Conservation (phyloP, 768 basidiomycete genomes). For the Antrodiella citrinella region DNA sequence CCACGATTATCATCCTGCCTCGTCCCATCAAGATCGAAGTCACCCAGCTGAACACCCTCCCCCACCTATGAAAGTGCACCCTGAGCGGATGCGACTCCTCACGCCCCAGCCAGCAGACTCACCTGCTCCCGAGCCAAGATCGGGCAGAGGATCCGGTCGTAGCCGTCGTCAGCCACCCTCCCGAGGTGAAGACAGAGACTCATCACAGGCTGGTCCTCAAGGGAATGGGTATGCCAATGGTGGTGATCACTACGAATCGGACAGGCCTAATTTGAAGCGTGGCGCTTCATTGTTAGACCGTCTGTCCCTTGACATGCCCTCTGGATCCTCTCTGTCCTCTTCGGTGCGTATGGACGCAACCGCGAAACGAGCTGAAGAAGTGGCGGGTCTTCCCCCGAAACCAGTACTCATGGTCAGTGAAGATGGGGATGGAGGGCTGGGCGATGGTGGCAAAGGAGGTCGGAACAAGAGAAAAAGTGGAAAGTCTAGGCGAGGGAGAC, state of each 20-base stretch:
- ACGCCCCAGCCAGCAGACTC: no score
- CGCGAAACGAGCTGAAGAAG: conserved; percentile 13
- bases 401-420: neutral
- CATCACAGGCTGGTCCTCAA: no score
- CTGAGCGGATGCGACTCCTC: neutral
- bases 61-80: neutral
- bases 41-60: no score
- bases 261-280: no score
- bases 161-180: no score
- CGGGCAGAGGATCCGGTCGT: no score
- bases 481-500: conserved; percentile 3
- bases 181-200: no score
- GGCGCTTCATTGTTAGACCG: conserved; percentile 33
- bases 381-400: conserved; percentile 3
- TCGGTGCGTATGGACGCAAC: conserved; percentile 32
- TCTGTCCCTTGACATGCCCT: conserved; percentile 19
- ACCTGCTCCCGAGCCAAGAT: no score
- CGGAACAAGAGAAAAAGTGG: conserved; percentile 1
- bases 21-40: no score
- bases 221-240: neutral
- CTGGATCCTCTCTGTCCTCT: conserved; percentile 20
- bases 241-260: no score
- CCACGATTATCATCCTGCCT: no score
- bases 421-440: conserved; percentile 3
- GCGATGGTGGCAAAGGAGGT: neutral